Evolutionary conservation across 2,329 filamentous ascomycete species (phyloP).

Genomic region (Fusarium siculi): DNA sequence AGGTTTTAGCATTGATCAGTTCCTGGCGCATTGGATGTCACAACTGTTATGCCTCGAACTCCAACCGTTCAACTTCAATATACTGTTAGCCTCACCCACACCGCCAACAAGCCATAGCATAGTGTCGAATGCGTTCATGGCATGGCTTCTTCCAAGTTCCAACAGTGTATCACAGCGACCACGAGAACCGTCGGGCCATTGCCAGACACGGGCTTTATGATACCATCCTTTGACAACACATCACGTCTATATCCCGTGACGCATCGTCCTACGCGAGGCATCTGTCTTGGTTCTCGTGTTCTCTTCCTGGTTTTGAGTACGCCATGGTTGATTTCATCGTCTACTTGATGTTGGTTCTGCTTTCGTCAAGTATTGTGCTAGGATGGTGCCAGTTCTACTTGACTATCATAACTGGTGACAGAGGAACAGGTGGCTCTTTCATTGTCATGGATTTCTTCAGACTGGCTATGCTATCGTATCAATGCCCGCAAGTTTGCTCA

Average conservation of each 20-base stretch:
- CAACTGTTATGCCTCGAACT: not conserved
- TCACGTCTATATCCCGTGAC: conserved; percentile 25
- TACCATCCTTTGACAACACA: conserved; percentile 26
- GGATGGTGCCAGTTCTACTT: not conserved
- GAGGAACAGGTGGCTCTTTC: not conserved
- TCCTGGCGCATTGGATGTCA: not conserved
- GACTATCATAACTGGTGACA: not conserved
- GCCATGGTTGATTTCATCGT: not conserved
- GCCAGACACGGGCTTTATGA: conserved; percentile 16
- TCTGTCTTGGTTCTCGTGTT: not conserved
- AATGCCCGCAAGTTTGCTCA: not conserved
- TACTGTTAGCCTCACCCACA: not conserved
- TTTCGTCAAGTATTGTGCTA: not conserved
- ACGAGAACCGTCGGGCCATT: conserved; percentile 10
- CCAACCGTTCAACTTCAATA: not conserved
- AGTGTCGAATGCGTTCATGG: not conserved
- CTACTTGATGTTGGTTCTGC: not conserved
- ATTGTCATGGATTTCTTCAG: not conserved
- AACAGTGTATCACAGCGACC: not conserved
- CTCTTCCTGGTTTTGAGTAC: not conserved
- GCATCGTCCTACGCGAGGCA: conserved; percentile 3
- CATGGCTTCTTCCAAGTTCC: not conserved
- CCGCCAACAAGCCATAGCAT: not conserved
- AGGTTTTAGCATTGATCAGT: not conserved
- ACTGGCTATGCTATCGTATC: not conserved